Conservation (phyloP, 495 filamentous ascomycete species). For the Aspergillus ellipticus region DNA sequence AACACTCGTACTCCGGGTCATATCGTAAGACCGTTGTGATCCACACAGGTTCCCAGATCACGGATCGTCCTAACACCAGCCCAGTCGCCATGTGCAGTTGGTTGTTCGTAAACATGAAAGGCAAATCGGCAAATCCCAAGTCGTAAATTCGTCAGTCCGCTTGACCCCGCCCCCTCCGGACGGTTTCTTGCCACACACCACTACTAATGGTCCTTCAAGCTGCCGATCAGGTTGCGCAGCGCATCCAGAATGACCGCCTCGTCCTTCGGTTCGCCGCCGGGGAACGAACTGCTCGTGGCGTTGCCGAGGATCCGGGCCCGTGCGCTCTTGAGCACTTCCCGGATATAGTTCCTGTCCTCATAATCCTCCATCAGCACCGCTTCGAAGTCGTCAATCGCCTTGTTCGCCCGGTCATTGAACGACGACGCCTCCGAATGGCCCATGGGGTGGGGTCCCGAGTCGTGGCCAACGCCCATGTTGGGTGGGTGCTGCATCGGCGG, state of each 20-base stretch:
- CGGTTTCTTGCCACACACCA: not conserved
- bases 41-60: not conserved
- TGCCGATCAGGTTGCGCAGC: conserved; percentile 39
- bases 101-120: conserved; percentile 18
- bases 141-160: conserved; percentile 20
- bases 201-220: conserved; percentile 35
- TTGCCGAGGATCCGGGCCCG: conserved; percentile 42
- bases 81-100: conserved; percentile 10
- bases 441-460: conserved; percentile 48
- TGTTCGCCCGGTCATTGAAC: conserved; percentile 47
- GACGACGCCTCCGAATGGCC: conserved; percentile 42
- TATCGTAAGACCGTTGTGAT: not conserved
- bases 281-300: conserved; percentile 44
- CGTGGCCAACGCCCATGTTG: conserved; percentile 21
- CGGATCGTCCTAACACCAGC: conserved; percentile 12
- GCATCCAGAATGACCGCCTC: conserved; percentile 45
- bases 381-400: conserved; percentile 50
- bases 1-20: not conserved
- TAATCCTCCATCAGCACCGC: conserved; percentile 47
- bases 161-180: not conserved
- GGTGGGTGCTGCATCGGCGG: conserved; percentile 24
- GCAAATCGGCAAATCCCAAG: conserved; percentile 21
- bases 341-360: conserved; percentile 50
- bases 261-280: conserved; percentile 45
- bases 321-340: conserved; percentile 47